A percentile compares a stretch with the other conserved stretches of the same genome.
Conservation (phyloP, 495 filamentous ascomycete genomes). For the Penicillium canariense region DNA sequence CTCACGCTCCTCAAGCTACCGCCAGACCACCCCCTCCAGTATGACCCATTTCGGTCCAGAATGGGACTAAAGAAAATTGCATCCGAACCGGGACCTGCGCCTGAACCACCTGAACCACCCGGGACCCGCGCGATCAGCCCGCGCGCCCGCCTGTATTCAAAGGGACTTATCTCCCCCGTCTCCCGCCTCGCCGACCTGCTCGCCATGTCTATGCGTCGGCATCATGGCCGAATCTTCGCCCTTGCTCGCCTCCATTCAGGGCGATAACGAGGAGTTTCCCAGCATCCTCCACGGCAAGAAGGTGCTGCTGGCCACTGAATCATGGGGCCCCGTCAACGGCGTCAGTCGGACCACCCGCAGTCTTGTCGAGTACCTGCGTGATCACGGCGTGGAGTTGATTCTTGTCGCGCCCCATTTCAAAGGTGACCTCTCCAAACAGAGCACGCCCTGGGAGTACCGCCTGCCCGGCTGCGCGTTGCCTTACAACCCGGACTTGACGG, state of each 20-base stretch:
- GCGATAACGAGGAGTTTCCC: conserved; percentile 37
- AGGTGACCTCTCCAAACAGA: conserved; percentile 17
- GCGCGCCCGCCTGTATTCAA: not conserved
- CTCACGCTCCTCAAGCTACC: not conserved
- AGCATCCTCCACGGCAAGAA: conserved; percentile 48
- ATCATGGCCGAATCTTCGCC: conserved; percentile 20
- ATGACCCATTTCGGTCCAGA: not conserved
- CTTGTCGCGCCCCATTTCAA: conserved; percentile 55
- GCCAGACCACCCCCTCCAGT: not conserved
- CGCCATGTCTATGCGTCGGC: conserved; percentile 8
- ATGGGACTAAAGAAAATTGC: not conserved
- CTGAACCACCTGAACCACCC: not conserved
- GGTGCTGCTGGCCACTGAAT: conserved; percentile 61
- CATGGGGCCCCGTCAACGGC: conserved; percentile 64
- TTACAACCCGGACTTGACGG: conserved; percentile 61
- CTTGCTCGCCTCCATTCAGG: conserved; percentile 11
- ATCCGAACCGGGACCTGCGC: not conserved
- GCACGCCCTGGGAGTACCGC: conserved; percentile 40
- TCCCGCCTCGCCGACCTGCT: not conserved
- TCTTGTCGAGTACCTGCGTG: conserved; percentile 58
- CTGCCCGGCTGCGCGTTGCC: conserved; percentile 60
- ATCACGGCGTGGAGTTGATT: conserved; percentile 53
- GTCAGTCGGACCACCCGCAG: conserved; percentile 61
- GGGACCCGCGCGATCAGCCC: not conserved
- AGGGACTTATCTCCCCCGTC: not conserved